Evolutionary conservation across 148 eudicot species (phyloP).

Genomic region (Vaccinium myrtillus): DNA sequence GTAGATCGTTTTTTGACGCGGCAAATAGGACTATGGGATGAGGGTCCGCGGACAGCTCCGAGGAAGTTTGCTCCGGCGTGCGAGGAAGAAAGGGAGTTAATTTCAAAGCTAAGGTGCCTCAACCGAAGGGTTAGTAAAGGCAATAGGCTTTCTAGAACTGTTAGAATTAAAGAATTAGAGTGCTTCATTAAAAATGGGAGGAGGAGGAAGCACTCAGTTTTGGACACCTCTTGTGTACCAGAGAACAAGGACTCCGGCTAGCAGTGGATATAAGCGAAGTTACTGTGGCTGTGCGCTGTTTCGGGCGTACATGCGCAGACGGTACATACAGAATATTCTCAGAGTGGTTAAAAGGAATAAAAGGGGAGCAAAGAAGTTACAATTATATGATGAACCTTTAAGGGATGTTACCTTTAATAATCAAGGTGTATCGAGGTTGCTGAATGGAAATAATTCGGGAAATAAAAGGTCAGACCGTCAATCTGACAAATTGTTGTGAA

Average conservation of each 20-base stretch:
- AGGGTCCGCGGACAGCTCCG: neutral
- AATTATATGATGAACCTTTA: neutral
- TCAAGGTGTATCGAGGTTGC: too few species aligned
- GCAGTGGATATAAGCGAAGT: neutral
- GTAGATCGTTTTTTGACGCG: neutral
- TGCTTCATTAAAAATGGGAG: neutral
- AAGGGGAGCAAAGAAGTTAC: neutral
- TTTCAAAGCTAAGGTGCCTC: neutral
- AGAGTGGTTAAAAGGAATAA: neutral
- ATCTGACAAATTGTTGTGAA: too few species aligned
- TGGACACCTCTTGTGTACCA: neutral
- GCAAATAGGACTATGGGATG: neutral
- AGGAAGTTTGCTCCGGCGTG: neutral
- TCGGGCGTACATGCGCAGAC: neutral
- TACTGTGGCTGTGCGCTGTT: neutral
- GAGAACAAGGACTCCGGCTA: neutral
- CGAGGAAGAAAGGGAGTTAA: neutral
- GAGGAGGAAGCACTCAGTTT: neutral
- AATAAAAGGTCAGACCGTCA: too few species aligned
- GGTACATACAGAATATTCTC: neutral
- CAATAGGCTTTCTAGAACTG: neutral
- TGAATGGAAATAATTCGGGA: too few species aligned
- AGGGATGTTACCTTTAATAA: too few species aligned
- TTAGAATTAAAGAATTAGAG: neutral
- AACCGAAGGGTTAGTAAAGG: too few species aligned